A percentile compares a stretch with the other conserved stretches of the same genome.
These are phyloP conservation scores for Neoscytalidium dimidiatum DNA, from an alignment of 2,329 filamentous ascomycete genomes.

Conservation along the genomic window DNA sequence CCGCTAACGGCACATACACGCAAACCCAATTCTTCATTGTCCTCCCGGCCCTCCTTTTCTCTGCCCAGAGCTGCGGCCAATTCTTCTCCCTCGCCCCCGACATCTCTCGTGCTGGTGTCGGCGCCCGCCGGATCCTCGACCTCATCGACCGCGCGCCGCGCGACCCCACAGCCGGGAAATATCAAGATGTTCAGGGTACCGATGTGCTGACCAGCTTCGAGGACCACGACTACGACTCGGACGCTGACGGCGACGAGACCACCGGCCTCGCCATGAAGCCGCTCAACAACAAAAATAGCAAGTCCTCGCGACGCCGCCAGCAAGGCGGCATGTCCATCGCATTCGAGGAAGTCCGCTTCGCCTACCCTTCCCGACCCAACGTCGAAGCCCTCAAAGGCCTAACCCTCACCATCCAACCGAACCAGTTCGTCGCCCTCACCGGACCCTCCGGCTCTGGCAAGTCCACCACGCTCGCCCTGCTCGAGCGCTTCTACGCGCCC, in stretches of 20 bases:
- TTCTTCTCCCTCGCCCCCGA: slow-evolving; percentile 61
- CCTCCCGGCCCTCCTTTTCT: slow-evolving; percentile 68
- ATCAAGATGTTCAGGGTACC: background rate
- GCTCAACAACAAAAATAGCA: background rate
- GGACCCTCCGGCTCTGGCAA: slow-evolving; percentile 53
- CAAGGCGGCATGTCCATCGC: slow-evolving; percentile 1
- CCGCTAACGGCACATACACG: slow-evolving; percentile 42
- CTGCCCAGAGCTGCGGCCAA: slow-evolving; percentile 67
- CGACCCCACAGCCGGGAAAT: background rate
- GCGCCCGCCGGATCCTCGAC: background rate
- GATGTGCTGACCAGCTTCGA: background rate
- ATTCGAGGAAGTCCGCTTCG: slow-evolving; percentile 17
- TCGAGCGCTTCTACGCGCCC: slow-evolving; percentile 51
- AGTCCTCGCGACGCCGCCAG: background rate
- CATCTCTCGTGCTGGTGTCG: background rate
- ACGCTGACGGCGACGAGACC: background rate
- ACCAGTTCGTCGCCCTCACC: slow-evolving; percentile 49
- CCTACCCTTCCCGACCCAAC: slow-evolving; percentile 28
- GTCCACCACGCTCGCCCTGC: slow-evolving; percentile 47
- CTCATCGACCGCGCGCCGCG: background rate
- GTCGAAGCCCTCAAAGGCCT: slow-evolving; percentile 29
- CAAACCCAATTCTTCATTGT: slow-evolving; percentile 59
- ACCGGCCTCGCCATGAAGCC: slow-evolving; percentile 3
- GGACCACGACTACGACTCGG: background rate
- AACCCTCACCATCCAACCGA: slow-evolving; percentile 34